Conservation (phyloP, 2,329 filamentous ascomycete genomes). For the Cryphonectria japonica region DNA sequence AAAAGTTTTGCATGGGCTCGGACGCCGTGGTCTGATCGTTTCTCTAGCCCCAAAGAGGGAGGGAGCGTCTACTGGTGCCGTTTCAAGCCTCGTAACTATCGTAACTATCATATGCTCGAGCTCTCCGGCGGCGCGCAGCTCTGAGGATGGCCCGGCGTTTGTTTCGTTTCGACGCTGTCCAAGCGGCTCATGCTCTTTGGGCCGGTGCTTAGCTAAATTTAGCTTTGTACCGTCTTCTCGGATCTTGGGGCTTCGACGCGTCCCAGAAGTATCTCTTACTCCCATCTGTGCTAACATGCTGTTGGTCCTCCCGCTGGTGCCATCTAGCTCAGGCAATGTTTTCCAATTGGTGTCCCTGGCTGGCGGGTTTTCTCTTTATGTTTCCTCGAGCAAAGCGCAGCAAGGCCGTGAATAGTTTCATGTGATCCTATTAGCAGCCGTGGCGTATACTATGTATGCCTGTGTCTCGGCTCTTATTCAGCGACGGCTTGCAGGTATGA, state of each 20-base stretch:
- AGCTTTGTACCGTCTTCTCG: too few species aligned
- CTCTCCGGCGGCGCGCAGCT: conserved; percentile 1
- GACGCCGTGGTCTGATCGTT: conserved; percentile 4
- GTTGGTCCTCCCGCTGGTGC: conserved; percentile 10
- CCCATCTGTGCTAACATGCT: conserved; percentile 7
- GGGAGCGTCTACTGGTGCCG: neutral
- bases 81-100: conserved; percentile 1
- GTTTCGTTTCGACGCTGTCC: conserved; percentile 6
- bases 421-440: neutral
- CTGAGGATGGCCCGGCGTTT: conserved; percentile 1
- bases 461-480: neutral
- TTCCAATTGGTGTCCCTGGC: neutral
- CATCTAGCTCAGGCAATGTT: neutral
- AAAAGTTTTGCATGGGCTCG: conserved; percentile 20
- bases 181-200: neutral
- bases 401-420: neutral
- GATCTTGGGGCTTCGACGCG: neutral
- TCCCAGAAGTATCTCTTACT: neutral
- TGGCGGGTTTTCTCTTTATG: neutral
- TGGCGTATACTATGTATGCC: neutral
- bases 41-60: conserved; percentile 8
- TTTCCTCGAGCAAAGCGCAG: neutral
- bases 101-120: neutral
- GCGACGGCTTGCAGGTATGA: neutral
- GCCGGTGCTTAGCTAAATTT: neutral